Conservation (phyloP, 2,329 filamentous ascomycete genomes). For the Fusarium robinianum region DNA sequence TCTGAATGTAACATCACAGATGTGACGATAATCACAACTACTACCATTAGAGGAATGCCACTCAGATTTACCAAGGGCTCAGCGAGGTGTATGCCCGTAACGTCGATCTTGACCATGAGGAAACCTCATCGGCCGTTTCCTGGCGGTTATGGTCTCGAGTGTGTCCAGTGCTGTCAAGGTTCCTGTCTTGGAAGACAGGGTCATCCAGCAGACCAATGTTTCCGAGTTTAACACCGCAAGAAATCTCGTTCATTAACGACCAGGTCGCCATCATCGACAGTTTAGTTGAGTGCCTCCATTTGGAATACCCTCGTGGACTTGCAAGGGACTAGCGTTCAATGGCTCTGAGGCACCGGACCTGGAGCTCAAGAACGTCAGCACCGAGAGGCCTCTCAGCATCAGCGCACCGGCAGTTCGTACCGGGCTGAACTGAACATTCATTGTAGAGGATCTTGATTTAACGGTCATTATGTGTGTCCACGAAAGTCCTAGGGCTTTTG, state of each 20-base stretch:
- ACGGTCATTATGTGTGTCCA: conserved; percentile 13
- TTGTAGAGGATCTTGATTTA: conserved; percentile 15
- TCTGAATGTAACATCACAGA: conserved; percentile 33
- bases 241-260: conserved; percentile 29
- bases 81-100: conserved; percentile 34
- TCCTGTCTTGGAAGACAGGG: conserved; percentile 25
- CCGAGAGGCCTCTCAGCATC: conserved; percentile 15
- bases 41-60: conserved; percentile 32
- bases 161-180: conserved; percentile 37
- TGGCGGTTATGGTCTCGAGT: conserved; percentile 31
- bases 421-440: conserved; percentile 25
- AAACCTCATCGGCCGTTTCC: conserved; percentile 27
- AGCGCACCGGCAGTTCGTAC: conserved; percentile 26
- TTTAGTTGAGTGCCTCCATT: conserved; percentile 34
- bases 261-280: conserved; percentile 33
- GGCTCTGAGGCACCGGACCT: conserved; percentile 15
- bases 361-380: conserved; percentile 7
- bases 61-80: conserved; percentile 36
- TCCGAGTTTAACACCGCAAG: conserved; percentile 32
- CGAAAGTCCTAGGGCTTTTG: not conserved
- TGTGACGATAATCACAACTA: conserved; percentile 31
- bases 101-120: conserved; percentile 32
- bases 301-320: conserved; percentile 42
- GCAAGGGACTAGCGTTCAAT: conserved; percentile 37
- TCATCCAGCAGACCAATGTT: conserved; percentile 34